phyloP scores from a whole-genome alignment of 306 rosid genomes.

The Vicia villosa region DNA sequence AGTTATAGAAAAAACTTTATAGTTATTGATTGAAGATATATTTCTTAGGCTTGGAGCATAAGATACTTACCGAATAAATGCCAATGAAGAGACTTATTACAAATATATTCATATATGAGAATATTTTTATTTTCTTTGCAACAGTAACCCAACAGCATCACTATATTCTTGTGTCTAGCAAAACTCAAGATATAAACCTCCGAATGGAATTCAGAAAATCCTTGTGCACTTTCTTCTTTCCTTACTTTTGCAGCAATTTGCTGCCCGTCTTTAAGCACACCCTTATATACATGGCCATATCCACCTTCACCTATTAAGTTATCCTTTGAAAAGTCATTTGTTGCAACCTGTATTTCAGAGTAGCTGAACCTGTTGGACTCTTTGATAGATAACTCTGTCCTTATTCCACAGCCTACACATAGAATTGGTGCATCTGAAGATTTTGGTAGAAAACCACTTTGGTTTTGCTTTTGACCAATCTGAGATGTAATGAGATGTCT shows the following conservation, averaged over 20 bases:
- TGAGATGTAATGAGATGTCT: slow-evolving; percentile 43
- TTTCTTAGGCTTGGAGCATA: not conserved
- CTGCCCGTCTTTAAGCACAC: slow-evolving; percentile 72
- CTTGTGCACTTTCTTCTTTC: slow-evolving; percentile 78
- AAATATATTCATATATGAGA: slow-evolving; percentile 81
- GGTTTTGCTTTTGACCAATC: slow-evolving; percentile 41
- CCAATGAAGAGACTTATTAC: slow-evolving; percentile 83
- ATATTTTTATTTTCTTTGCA: slow-evolving; percentile 75
- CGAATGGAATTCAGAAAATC: slow-evolving; percentile 75
- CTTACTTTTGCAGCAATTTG: slow-evolving; percentile 82
- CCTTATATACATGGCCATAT: slow-evolving; percentile 75
- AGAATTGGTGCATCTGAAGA: slow-evolving; percentile 67
- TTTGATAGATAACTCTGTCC: slow-evolving; percentile 58
- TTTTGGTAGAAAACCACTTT: slow-evolving; percentile 36
- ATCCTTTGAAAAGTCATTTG: slow-evolving; percentile 65
- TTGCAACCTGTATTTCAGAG: slow-evolving; percentile 62
- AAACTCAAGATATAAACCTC: slow-evolving; percentile 79
- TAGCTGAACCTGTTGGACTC: slow-evolving; percentile 63
- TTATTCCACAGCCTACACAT: slow-evolving; percentile 68
- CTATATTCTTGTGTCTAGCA: slow-evolving; percentile 91
- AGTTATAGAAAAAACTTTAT: not conserved
- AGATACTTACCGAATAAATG: slow-evolving; percentile 74
- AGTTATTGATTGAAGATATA: not conserved
- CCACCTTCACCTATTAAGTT: slow-evolving; percentile 93
- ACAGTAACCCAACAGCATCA: slow-evolving; percentile 86